Conservation (phyloP, 495 filamentous ascomycete genomes). For the Achaetomiella virescens region DNA sequence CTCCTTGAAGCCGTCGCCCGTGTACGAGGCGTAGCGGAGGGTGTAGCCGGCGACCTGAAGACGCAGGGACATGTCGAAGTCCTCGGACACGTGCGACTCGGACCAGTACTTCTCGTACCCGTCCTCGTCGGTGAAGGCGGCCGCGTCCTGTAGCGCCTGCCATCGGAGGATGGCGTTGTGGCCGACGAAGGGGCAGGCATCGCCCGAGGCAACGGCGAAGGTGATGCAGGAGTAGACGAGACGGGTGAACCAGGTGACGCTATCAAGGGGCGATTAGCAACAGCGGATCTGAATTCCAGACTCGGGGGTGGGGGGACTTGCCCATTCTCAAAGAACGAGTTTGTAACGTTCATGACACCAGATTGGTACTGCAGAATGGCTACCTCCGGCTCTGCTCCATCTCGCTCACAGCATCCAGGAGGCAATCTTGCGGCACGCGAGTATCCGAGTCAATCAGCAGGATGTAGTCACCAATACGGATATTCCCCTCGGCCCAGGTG, state of each 20-base stretch:
- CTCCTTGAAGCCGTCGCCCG: slow-evolving; percentile 73
- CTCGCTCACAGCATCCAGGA: slow-evolving; percentile 70
- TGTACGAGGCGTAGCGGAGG: slow-evolving; percentile 67
- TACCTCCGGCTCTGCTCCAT: slow-evolving; percentile 74
- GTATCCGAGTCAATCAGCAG: slow-evolving; percentile 72
- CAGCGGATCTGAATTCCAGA: neutral
- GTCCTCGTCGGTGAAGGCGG: slow-evolving; percentile 60
- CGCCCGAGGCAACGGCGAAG: slow-evolving; percentile 73
- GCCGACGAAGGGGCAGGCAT: slow-evolving; percentile 73
- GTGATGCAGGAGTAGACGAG: slow-evolving; percentile 73
- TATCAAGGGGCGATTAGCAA: neutral
- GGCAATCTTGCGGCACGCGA: slow-evolving; percentile 65
- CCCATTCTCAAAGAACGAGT: slow-evolving; percentile 64
- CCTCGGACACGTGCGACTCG: slow-evolving; percentile 73
- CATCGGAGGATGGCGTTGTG: slow-evolving; percentile 79
- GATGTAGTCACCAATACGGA: slow-evolving; percentile 76
- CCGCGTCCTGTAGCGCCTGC: slow-evolving; percentile 64
- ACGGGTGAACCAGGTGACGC: slow-evolving; percentile 81
- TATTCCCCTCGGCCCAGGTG: slow-evolving; percentile 74
- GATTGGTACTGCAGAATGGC: slow-evolving; percentile 77
- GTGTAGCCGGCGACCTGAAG: slow-evolving; percentile 67
- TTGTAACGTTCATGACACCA: slow-evolving; percentile 74
- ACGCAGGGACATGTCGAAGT: slow-evolving; percentile 80
- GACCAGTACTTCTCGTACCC: slow-evolving; percentile 80
- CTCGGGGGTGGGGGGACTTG: neutral